Evolutionary conservation across 169 alveolate genomes (phyloP).

Genomic region (Plasmodium chabaudi): DNA sequence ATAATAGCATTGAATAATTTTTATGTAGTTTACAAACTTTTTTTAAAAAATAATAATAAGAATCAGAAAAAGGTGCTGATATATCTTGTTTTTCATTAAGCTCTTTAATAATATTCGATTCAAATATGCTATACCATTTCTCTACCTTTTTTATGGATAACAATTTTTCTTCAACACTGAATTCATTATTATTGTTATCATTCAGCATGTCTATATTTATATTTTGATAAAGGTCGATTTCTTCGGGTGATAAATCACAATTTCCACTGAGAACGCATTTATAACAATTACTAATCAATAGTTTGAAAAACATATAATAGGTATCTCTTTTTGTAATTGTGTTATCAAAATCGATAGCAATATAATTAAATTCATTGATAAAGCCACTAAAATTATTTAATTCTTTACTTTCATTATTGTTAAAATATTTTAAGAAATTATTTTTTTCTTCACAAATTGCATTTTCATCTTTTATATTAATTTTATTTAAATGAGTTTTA

Average conservation of each 20-base stretch:
- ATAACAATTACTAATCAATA: constrained; percentile 9
- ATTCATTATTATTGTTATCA: neutral
- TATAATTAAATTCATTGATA: constrained; percentile 35
- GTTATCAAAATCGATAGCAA: constrained; percentile 66
- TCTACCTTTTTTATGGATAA: constrained; percentile 4
- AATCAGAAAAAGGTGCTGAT: constrained; percentile 12
- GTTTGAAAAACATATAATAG: constrained; percentile 24
- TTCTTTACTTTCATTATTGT: neutral
- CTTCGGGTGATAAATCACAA: constrained; percentile 26
- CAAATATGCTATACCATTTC: constrained; percentile 24
- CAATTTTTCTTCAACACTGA: constrained; percentile 15
- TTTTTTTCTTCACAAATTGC: constrained; percentile 3
- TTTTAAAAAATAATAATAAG: constrained; percentile 44
- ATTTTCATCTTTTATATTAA: neutral
- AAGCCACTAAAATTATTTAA: neutral
- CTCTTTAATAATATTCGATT: neutral
- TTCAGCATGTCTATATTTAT: constrained; percentile 12
- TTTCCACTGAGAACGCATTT: neutral
- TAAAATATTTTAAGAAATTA: constrained; percentile 13
- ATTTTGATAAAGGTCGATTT: constrained; percentile 23
- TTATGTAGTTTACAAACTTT: constrained; percentile 1
- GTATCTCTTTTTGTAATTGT: constrained; percentile 60
- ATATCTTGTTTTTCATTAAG: constrained; percentile 5
- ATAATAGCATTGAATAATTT: neutral
- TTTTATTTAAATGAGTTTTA: neutral